Percentiles rank a stretch among this genome's conserved stretches.
Conservation (phyloP, 768 basidiomycete genomes). For the Tephrocybe sp. region DNA sequence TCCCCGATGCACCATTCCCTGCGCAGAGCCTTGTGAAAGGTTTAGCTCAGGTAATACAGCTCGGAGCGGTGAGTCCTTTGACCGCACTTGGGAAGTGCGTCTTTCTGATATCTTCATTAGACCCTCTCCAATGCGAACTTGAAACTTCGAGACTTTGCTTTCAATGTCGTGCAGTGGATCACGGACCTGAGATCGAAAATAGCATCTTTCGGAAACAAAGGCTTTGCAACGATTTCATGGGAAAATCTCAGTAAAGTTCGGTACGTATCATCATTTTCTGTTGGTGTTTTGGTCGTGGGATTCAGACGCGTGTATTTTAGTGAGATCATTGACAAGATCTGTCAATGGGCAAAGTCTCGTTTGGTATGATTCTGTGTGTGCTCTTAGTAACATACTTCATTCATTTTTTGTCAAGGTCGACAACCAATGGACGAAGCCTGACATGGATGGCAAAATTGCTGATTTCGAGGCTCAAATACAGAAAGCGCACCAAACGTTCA, state of each 20-base stretch:
- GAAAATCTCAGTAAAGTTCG: neutral
- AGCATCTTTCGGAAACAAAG: neutral
- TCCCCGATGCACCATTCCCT: neutral
- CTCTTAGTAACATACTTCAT: too few species aligned
- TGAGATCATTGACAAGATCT: too few species aligned
- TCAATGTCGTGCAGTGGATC: neutral
- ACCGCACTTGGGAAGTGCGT: too few species aligned
- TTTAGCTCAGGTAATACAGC: neutral
- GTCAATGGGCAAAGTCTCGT: too few species aligned
- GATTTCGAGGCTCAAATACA: too few species aligned
- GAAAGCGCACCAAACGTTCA: constrained; percentile 1
- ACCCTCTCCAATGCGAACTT: neutral
- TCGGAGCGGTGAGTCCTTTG: neutral
- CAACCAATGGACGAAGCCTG: too few species aligned
- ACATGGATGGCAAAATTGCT: too few species aligned
- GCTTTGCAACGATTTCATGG: neutral
- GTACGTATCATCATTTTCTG: neutral
- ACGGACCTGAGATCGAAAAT: neutral
- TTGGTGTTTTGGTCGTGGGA: too few species aligned
- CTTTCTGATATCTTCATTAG: neutral
- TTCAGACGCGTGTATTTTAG: too few species aligned
- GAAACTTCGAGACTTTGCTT: neutral
- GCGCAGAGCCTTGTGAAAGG: neutral
- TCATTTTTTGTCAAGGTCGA: too few species aligned
- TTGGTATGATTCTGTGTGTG: too few species aligned